Percentiles rank a stretch among this genome's conserved stretches.
Evolutionary conservation across 805 yeast genomes (phyloP).

Genomic region (Myxozyma sirexii): DNA sequence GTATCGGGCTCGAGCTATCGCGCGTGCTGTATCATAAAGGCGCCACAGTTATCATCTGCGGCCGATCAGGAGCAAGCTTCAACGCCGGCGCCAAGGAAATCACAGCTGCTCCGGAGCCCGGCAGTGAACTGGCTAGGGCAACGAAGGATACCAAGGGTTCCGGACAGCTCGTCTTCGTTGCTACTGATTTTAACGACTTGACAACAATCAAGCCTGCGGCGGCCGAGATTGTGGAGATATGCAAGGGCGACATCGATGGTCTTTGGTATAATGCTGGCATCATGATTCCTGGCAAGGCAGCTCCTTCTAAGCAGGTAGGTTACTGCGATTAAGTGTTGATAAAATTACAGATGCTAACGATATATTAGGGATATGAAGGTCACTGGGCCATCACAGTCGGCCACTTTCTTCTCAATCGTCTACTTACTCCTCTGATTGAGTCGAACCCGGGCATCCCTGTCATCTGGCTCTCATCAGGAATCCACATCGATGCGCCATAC

Average conservation of each 20-base stretch:
- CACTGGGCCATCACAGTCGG: conserved; percentile 55
- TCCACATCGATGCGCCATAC: conserved; percentile 35
- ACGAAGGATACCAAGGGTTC: not conserved
- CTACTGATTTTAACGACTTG: conserved; percentile 31
- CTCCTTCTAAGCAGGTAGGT: not conserved
- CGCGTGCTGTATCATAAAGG: conserved; percentile 6
- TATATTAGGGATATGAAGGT: conserved; percentile 50
- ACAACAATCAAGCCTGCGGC: conserved; percentile 45
- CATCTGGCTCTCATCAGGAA: conserved; percentile 50
- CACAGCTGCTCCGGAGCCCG: not conserved
- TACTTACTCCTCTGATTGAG: conserved; percentile 44
- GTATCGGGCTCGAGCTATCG: conserved; percentile 13
- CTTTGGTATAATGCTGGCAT: conserved; percentile 44
- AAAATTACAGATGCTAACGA: not conserved
- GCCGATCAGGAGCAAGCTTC: conserved; percentile 1
- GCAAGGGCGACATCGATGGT: conserved; percentile 42
- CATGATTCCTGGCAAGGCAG: not conserved
- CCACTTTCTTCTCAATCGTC: conserved; percentile 48
- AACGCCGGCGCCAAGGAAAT: conserved; percentile 4
- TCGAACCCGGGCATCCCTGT: conserved; percentile 40
- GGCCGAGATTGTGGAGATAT: conserved; percentile 35
- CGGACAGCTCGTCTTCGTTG: conserved; percentile 12
- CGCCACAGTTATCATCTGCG: conserved; percentile 6
- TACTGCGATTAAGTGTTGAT: not conserved
- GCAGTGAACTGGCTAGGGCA: not conserved